Evolutionary conservation across 805 yeast species (phyloP).

Genomic region (Metschnikowia peoriensis): DNA sequence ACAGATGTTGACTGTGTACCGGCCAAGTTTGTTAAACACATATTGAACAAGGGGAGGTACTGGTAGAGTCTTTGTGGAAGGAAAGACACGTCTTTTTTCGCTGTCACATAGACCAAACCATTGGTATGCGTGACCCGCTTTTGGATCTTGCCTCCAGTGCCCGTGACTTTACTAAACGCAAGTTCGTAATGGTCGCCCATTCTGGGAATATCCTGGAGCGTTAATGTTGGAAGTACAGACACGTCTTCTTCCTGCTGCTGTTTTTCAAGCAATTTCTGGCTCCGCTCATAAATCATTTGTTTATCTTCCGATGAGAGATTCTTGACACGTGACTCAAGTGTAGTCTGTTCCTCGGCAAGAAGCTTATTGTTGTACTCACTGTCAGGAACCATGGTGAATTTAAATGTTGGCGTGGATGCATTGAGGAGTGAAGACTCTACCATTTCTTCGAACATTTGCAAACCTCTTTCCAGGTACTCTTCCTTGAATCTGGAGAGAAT

Average conservation of each 20-base stretch:
- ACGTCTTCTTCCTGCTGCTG: constrained; percentile 73
- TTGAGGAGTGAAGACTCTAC: constrained; percentile 51
- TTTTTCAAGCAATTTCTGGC: constrained; percentile 54
- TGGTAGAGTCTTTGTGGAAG: constrained; percentile 64
- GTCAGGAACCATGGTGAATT: constrained; percentile 74
- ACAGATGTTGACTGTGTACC: constrained; percentile 76
- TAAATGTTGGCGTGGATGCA: constrained; percentile 52
- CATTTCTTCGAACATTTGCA: constrained; percentile 55
- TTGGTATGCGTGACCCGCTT: constrained; percentile 67
- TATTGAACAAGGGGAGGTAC: constrained; percentile 73
- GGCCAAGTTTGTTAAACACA: constrained; percentile 72
- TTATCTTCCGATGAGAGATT: constrained; percentile 55
- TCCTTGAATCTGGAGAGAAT: constrained; percentile 57
- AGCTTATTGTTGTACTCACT: constrained; percentile 51
- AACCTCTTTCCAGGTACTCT: constrained; percentile 53
- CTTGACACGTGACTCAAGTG: constrained; percentile 46
- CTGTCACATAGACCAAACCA: constrained; percentile 75
- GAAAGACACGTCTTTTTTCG: constrained; percentile 56
- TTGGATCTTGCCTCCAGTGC: constrained; percentile 33
- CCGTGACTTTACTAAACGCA: constrained; percentile 25
- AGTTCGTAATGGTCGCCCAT: constrained; percentile 41
- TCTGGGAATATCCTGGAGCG: constrained; percentile 69
- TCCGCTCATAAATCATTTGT: constrained; percentile 56
- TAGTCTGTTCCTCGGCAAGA: constrained; percentile 52
- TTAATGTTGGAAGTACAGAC: constrained; percentile 75